Conservation (phyloP, 2,329 filamentous ascomycete genomes). For the Aureobasidium sp. region DNA sequence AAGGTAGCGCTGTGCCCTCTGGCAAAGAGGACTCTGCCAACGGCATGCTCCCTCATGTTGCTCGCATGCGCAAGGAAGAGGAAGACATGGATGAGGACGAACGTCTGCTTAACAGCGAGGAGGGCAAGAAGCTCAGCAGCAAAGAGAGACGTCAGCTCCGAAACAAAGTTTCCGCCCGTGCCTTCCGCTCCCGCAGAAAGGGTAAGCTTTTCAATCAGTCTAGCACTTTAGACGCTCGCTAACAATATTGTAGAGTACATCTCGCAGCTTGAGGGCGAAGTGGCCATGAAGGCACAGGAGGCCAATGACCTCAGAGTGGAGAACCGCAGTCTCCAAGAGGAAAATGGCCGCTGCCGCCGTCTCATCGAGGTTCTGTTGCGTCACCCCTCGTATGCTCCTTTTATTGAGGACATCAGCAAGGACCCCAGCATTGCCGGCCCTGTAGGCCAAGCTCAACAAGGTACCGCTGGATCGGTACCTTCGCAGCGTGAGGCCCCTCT, state of each 20-base stretch:
- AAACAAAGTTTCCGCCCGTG: conserved; percentile 96
- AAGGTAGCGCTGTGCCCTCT: conserved; percentile 53
- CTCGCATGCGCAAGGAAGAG: conserved; percentile 80
- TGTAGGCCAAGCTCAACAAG: conserved; percentile 17
- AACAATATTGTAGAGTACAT: conserved; percentile 78
- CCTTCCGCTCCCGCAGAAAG: conserved; percentile 96
- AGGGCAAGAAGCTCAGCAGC: conserved; percentile 97
- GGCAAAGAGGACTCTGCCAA: conserved; percentile 39
- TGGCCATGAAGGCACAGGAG: conserved; percentile 75
- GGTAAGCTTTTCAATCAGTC: conserved; percentile 50
- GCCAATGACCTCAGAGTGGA: conserved; percentile 70
- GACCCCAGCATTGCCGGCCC: conserved; percentile 29
- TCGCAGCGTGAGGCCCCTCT: conserved; percentile 53
- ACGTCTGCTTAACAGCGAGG: conserved; percentile 84
- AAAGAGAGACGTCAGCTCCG: conserved; percentile 95
- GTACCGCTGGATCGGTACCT: conserved; percentile 15
- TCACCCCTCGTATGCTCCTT: conserved; percentile 41
- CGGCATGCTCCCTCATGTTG: conserved; percentile 54
- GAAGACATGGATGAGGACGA: conserved; percentile 99
- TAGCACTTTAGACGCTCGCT: conserved; percentile 30
- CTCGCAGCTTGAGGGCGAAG: conserved; percentile 81
- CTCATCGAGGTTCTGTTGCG: conserved; percentile 67
- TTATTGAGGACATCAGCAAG: conserved; percentile 36
- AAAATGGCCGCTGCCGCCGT: conserved; percentile 41
- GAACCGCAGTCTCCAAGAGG: conserved; percentile 73